Evolutionary conservation across 495 filamentous ascomycete species (phyloP), one percentile per base, ranked within the genome.

Genomic region (Podospora pseudoanserina): DNA sequence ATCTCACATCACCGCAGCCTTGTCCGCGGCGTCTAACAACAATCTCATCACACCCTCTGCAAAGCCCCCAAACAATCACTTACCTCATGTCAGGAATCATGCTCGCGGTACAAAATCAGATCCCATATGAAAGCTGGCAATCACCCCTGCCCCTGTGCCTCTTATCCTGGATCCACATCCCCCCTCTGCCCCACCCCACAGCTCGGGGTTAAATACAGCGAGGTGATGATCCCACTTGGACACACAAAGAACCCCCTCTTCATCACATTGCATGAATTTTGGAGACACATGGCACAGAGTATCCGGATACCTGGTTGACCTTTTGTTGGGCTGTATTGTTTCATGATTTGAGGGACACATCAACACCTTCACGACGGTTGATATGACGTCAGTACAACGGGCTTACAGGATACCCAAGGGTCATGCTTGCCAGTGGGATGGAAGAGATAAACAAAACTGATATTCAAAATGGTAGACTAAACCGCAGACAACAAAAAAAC

Each of bases 401-500:
- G 34, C 34, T 39, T 11, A 0, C 34, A 1, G 11, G 9, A 49
- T 13, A 16, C 9, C 13, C 39, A 49, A 49, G 39, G 39, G 16
- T 16, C 39, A 49, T 49, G 39, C 39, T 49, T 49, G 39, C 39
- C 39, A 49, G 9, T 11, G 9, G 7, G 13, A 49, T 49, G 9
- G 7, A 18, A 49, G 13, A 49, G 15, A 49, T 49, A 11, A 59
- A 59, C 56, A 20, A 11, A 59, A 59, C 56, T 59, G 19, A 23
- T 59, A 59, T 59, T 59, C 26, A 18, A 26, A 30, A 23, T 57
- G 63, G 63, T 20, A 53, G 61, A 44, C 55, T 13, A 13, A 49
- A 49, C 18, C 9, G 30, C 7, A 5, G 30, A 32, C 30, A 32
- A 32, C 4, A 32, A 32, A 5, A 32, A 32, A 0, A 32, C 19